These are phyloP conservation scores for Triticum timopheevii DNA, from an alignment of 176 grass and related monocot species.

Conservation along the genomic window DNA sequence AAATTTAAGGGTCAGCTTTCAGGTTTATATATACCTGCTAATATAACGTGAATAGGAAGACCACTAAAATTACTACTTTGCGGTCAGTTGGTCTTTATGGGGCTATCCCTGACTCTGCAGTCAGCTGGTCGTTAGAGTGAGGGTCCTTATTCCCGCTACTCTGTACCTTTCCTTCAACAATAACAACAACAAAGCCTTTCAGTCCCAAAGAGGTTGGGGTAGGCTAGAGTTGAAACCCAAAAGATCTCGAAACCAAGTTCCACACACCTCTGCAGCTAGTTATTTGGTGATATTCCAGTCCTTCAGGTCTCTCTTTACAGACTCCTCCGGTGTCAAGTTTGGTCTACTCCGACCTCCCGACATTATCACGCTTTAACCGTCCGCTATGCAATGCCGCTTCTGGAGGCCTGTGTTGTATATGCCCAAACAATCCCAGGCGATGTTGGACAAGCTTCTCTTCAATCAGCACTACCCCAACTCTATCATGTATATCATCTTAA, in stretches of 20 bases:
- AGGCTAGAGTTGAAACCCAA: neutral
- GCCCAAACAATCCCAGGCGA: neutral
- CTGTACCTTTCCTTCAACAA: neutral
- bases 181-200: neutral
- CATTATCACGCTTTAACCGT: neutral
- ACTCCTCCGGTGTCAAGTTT: neutral
- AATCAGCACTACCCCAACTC: neutral
- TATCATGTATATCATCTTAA: neutral
- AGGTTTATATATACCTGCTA: neutral
- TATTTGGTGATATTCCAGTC: neutral
- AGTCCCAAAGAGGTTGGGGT: neutral
- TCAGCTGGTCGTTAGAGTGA: neutral
- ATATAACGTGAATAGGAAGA: constrained; percentile 8
- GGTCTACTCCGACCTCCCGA: neutral
- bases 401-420: neutral
- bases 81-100: neutral
- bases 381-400: neutral
- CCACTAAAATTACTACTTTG: neutral
- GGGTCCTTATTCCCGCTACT: neutral
- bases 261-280: neutral
- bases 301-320: neutral
- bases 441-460: neutral
- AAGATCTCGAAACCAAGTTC: neutral
- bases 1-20: neutral
- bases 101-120: neutral